phyloP scores from a whole-genome alignment of 2,329 filamentous ascomycete genomes.

The Arthrobotrys sinensis region DNA sequence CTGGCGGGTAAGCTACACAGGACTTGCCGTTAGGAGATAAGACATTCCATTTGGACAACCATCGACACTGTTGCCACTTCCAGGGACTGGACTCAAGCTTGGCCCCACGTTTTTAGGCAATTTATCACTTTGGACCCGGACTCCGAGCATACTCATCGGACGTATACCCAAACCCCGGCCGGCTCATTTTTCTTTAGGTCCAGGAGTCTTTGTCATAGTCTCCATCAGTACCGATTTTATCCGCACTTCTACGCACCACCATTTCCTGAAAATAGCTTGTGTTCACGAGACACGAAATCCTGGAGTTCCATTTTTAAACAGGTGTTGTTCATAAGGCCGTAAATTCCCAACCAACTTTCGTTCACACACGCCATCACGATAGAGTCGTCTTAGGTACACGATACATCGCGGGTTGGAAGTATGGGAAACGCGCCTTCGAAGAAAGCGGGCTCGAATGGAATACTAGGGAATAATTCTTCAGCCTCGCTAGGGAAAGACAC shows the following conservation, averaged over 20 bases:
- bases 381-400: slow-evolving; percentile 23
- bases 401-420: slow-evolving; percentile 41
- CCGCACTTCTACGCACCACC: slow-evolving; percentile 42
- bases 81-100: slow-evolving; percentile 48
- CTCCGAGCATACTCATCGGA: slow-evolving; percentile 48
- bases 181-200: slow-evolving; percentile 13
- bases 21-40: slow-evolving; percentile 56
- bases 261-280: slow-evolving; percentile 38
- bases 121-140: slow-evolving; percentile 50
- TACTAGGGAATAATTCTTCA: slow-evolving; percentile 54
- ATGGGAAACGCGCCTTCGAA: slow-evolving; percentile 65
- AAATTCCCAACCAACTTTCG: slow-evolving; percentile 23
- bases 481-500: slow-evolving; percentile 54
- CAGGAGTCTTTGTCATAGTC: slow-evolving; percentile 39
- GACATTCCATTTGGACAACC: slow-evolving; percentile 44
- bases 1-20: slow-evolving; percentile 19
- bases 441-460: slow-evolving; percentile 60
- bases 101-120: slow-evolving; percentile 58
- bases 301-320: slow-evolving; percentile 38
- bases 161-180: slow-evolving; percentile 21
- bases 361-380: slow-evolving; percentile 26
- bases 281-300: slow-evolving; percentile 39
- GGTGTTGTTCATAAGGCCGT: slow-evolving; percentile 43
- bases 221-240: slow-evolving; percentile 57
- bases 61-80: slow-evolving; percentile 42